These are phyloP conservation scores for Tulasnella sp. DNA, from an alignment of 768 basidiomycete species.

Conservation along the genomic window DNA sequence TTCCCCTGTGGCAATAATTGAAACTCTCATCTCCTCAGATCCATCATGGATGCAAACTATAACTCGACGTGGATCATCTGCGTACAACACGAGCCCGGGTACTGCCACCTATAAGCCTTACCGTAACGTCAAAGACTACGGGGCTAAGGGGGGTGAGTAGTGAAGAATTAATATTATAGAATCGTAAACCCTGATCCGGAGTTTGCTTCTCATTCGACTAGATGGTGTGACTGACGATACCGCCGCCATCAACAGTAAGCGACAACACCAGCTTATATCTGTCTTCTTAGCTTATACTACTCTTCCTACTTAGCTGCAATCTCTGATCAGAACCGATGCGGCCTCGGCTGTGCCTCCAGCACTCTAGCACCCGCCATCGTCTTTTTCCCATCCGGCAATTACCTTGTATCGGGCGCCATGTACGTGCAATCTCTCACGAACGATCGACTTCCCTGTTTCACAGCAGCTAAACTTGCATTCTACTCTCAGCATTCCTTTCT, in stretches of 20 bases:
- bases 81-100: slow-evolving; percentile 27
- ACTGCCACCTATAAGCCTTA: slow-evolving; percentile 8
- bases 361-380: slow-evolving; percentile 16
- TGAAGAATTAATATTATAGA: not conserved
- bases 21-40: slow-evolving; percentile 39
- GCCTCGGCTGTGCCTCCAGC: not conserved
- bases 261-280: too few species aligned
- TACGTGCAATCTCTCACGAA: too few species aligned
- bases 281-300: too few species aligned
- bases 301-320: too few species aligned
- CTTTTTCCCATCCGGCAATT: slow-evolving; percentile 18
- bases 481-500: slow-evolving; percentile 5
- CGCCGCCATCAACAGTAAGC: slow-evolving; percentile 19
- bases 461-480: not conserved
- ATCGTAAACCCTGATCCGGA: not conserved
- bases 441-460: not conserved
- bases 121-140: slow-evolving; percentile 15
- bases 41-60: slow-evolving; percentile 12
- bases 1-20: too few species aligned
- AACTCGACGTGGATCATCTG: not conserved
- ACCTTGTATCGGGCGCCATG: slow-evolving; percentile 35
- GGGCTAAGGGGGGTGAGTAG: slow-evolving; percentile 1
- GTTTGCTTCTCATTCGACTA: slow-evolving; percentile 6
- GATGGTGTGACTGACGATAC: slow-evolving; percentile 19
- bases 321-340: slow-evolving; percentile 9